phyloP scores from a whole-genome alignment of 2,329 filamentous ascomycete genomes.

The Coleophoma eucalyptorum region DNA sequence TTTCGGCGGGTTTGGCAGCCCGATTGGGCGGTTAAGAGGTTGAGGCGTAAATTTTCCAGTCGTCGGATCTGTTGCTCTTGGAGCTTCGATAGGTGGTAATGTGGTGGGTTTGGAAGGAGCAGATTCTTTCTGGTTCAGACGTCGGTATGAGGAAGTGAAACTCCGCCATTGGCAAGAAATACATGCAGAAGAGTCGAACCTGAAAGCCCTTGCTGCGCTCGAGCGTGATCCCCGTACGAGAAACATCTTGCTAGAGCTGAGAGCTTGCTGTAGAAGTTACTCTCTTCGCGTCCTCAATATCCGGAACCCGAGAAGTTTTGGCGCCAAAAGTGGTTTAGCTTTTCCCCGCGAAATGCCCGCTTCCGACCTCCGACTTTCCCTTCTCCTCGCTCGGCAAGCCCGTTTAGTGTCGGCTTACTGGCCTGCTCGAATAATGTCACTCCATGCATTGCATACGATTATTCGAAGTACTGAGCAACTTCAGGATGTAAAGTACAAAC shows the following conservation, averaged over 20 bases:
- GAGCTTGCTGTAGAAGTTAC: not conserved
- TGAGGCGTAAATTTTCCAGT: conserved; percentile 53
- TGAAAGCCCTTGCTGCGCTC: conserved; percentile 5
- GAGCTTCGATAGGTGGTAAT: conserved; percentile 49
- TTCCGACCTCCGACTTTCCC: too few relatives aligned
- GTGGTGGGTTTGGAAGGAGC: conserved; percentile 19
- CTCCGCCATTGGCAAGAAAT: conserved; percentile 48
- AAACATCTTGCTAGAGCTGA: conserved; percentile 16
- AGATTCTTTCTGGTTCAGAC: conserved; percentile 24
- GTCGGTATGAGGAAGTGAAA: conserved; percentile 41
- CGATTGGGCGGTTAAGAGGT: conserved; percentile 71
- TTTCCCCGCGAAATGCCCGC: too few relatives aligned
- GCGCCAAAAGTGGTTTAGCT: too few relatives aligned
- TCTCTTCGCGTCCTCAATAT: too few relatives aligned
- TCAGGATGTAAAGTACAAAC: too few relatives aligned
- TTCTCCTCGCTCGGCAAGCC: too few relatives aligned
- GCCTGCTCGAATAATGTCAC: too few relatives aligned
- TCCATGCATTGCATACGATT: too few relatives aligned
- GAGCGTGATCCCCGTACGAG: conserved; percentile 15
- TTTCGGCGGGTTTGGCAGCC: conserved; percentile 68
- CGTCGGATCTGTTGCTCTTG: conserved; percentile 55
- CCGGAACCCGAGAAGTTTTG: too few relatives aligned
- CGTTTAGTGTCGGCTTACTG: not conserved
- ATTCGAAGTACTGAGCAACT: too few relatives aligned
- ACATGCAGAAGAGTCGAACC: conserved; percentile 34